A percentile compares a stretch with the other conserved stretches of the same genome.
phyloP scores from a whole-genome alignment of 129 eudicot species.

The Helichrysum umbraculigerum region DNA sequence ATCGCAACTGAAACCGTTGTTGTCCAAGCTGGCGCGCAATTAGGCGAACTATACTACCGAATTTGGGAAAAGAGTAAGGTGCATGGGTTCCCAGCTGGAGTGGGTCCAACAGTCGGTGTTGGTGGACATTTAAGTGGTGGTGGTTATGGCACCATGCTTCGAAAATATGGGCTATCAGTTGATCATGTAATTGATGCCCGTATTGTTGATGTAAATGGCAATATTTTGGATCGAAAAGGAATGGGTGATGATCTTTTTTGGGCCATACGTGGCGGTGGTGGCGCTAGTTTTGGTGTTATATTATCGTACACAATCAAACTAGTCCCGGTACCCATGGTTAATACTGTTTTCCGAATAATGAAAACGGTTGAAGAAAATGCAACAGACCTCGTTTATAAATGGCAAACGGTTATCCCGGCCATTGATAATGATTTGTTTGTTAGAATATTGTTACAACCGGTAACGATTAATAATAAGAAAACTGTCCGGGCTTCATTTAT shows the following conservation, averaged over 20 bases:
- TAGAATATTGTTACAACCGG: slow-evolving; percentile 25
- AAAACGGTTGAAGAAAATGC: slow-evolving; percentile 34
- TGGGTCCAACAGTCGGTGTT: slow-evolving; percentile 35
- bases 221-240: slow-evolving; percentile 28
- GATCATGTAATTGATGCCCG: slow-evolving; percentile 37
- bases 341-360: slow-evolving; percentile 26
- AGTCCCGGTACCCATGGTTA: slow-evolving; percentile 29
- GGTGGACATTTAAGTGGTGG: slow-evolving; percentile 41
- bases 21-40: slow-evolving; percentile 30
- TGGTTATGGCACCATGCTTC: slow-evolving; percentile 42
- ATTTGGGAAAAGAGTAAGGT: slow-evolving; percentile 35
- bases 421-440: slow-evolving; percentile 26
- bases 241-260: slow-evolving; percentile 45
- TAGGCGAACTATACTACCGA: slow-evolving; percentile 37
- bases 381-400: slow-evolving; percentile 23
- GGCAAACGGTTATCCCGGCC: slow-evolving; percentile 17
- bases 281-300: slow-evolving; percentile 40
- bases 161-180: slow-evolving; percentile 39
- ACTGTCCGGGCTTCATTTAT: slow-evolving; percentile 28
- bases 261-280: slow-evolving; percentile 44
- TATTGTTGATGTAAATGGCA: slow-evolving; percentile 29
- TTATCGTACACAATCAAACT: slow-evolving; percentile 34
- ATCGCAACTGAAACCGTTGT: slow-evolving; percentile 27
- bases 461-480: background rate
- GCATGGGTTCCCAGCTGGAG: slow-evolving; percentile 43